These are phyloP conservation scores for Discostella stelligera DNA, from an alignment of 352 stramenopile genomes.

Conservation along the genomic window DNA sequence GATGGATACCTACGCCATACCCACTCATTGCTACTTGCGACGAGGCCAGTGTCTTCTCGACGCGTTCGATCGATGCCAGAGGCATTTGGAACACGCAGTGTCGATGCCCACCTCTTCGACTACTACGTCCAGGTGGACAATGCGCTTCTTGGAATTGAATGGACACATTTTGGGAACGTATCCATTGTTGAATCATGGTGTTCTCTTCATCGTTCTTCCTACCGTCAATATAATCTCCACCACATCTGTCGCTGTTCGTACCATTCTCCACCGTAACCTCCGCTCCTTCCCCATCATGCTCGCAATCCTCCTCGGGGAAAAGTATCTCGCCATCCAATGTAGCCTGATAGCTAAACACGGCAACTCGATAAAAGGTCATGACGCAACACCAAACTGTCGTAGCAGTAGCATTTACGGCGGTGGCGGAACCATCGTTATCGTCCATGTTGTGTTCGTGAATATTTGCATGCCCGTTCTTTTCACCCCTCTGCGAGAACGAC, in stretches of 20 bases:
- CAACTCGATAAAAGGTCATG: constrained; percentile 77
- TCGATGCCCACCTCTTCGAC: constrained; percentile 6
- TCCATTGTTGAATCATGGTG: constrained; percentile 33
- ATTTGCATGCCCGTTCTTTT: neutral
- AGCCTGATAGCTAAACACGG: constrained; percentile 62
- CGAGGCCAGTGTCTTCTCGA: constrained; percentile 62
- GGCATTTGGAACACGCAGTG: constrained; percentile 71
- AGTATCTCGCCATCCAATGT: constrained; percentile 41
- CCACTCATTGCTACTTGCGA: constrained; percentile 23
- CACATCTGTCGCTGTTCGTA: neutral
- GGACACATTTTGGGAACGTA: constrained; percentile 45
- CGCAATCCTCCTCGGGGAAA: constrained; percentile 14
- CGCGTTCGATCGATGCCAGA: constrained; percentile 71
- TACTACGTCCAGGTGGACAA: neutral
- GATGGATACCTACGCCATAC: neutral
- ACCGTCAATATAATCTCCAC: neutral
- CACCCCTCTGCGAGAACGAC: neutral
- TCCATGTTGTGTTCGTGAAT: neutral
- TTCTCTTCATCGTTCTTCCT: constrained; percentile 7
- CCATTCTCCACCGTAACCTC: neutral
- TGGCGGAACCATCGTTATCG: neutral
- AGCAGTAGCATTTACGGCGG: neutral
- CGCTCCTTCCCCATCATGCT: neutral
- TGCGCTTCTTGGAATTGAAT: constrained; percentile 51
- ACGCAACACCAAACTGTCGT: constrained; percentile 70